phyloP scores from a whole-genome alignment of 768 basidiomycete species.

The Leucosporidium yakuticum region DNA sequence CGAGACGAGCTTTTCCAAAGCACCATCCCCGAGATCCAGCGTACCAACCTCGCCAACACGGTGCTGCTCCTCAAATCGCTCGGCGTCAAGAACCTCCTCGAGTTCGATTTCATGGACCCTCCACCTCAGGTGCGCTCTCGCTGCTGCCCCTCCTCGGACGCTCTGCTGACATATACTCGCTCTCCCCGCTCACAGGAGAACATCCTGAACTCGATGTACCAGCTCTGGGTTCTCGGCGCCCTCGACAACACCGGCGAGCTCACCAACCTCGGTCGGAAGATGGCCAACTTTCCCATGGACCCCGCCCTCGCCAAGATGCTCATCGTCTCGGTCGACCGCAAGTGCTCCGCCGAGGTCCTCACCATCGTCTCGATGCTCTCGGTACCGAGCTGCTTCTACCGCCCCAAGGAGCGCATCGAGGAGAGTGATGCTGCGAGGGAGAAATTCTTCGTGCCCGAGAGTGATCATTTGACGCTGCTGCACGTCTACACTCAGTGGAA shows the following conservation, averaged over 20 bases:
- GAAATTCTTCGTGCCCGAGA: slow-evolving; percentile 98
- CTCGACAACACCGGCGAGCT: slow-evolving; percentile 96
- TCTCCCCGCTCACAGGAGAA: slow-evolving; percentile 59
- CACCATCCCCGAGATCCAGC: slow-evolving; percentile 96
- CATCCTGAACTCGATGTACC: slow-evolving; percentile 98
- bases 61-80: slow-evolving; percentile 89
- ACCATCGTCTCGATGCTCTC: slow-evolving; percentile 99
- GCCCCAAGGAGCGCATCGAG: slow-evolving; percentile 94
- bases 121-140: slow-evolving; percentile 67
- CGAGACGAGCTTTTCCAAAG: slow-evolving; percentile 91
- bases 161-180: not conserved
- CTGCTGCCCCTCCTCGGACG: not conserved
- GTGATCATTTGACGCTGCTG: slow-evolving; percentile 87
- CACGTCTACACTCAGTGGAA: slow-evolving; percentile 99
- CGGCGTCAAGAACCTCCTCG: slow-evolving; percentile 91
- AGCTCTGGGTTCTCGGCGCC: slow-evolving; percentile 97
- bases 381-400: slow-evolving; percentile 94
- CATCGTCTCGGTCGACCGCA: slow-evolving; percentile 87
- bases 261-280: slow-evolving; percentile 83
- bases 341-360: slow-evolving; percentile 90
- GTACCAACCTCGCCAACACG: slow-evolving; percentile 95
- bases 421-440: slow-evolving; percentile 96
- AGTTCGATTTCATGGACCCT: slow-evolving; percentile 99
- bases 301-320: slow-evolving; percentile 98
- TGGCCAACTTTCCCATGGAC: slow-evolving; percentile 99